These are phyloP conservation scores for Tuber magnatum DNA, from an alignment of 495 filamentous ascomycete species.

Conservation along the genomic window DNA sequence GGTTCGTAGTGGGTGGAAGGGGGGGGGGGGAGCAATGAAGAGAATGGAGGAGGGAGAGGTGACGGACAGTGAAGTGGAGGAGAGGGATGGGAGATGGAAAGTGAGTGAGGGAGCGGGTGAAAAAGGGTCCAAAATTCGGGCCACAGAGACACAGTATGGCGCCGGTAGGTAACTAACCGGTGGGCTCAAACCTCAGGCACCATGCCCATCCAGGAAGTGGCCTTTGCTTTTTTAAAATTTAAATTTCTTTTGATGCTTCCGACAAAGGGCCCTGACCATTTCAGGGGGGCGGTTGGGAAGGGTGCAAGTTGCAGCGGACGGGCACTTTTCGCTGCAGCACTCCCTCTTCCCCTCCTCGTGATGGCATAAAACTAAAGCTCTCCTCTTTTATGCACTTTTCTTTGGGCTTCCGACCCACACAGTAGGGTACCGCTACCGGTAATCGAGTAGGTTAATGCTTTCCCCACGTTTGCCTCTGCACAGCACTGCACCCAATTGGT, in stretches of 20 bases:
- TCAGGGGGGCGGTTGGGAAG: conserved; percentile 1
- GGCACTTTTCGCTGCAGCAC: background rate
- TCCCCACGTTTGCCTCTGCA: background rate
- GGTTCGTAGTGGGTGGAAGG: background rate
- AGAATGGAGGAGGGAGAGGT: background rate
- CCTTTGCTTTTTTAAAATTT: background rate
- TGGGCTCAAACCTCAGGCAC: background rate
- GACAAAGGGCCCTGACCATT: background rate
- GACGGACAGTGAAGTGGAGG: too few relatives aligned
- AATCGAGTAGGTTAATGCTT: background rate
- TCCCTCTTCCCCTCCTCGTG: background rate
- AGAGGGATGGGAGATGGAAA: background rate
- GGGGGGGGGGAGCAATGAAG: background rate
- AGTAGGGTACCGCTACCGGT: too few relatives aligned
- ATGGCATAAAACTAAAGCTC: background rate
- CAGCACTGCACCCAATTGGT: background rate
- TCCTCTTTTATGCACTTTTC: background rate
- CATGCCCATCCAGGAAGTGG: background rate
- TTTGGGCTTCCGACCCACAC: background rate
- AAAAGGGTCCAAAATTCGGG: background rate
- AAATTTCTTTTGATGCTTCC: background rate
- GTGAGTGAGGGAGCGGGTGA: background rate
- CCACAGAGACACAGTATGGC: background rate
- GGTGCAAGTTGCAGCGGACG: background rate
- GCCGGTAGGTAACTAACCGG: background rate